Conservation (phyloP, 345 rosid species). For the Linum lewisii region DNA sequence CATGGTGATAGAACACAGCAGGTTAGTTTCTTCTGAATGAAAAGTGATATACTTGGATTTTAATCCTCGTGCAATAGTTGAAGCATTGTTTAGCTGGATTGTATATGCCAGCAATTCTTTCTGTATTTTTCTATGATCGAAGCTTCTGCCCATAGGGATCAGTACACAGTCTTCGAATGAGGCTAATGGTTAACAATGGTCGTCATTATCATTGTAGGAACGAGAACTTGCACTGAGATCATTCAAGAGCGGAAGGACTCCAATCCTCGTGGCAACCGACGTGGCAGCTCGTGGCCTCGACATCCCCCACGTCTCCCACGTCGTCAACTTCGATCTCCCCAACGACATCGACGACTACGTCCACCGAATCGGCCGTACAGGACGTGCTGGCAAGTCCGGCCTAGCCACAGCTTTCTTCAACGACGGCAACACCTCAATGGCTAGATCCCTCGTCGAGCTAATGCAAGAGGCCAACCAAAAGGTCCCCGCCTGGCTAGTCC, state of each 20-base stretch:
- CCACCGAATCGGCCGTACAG: conserved; percentile 93
- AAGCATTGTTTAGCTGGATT: not conserved
- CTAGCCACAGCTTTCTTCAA: conserved; percentile 22
- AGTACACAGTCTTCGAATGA: too few relatives aligned
- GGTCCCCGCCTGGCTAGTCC: conserved; percentile 26
- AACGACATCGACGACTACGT: conserved; percentile 96
- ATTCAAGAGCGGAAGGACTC: conserved; percentile 80
- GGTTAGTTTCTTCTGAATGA: conserved; percentile 18
- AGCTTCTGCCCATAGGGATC: too few relatives aligned
- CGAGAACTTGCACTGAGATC: conserved; percentile 83
- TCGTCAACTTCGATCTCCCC: conserved; percentile 91
- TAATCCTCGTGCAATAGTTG: not conserved
- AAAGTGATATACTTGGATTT: not conserved
- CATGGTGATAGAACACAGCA: conserved; percentile 97
- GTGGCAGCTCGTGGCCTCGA: conserved; percentile 97
- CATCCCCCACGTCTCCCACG: conserved; percentile 91
- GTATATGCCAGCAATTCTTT: not conserved
- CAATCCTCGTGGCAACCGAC: conserved; percentile 92
- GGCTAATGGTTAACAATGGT: too few relatives aligned
- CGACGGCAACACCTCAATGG: conserved; percentile 18
- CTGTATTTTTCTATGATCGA: not conserved
- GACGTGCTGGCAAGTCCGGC: conserved; percentile 70
- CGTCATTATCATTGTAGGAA: conserved; percentile 47
- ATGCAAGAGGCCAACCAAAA: conserved; percentile 29
- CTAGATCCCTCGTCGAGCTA: conserved; percentile 19